A percentile compares a stretch with the other conserved stretches of the same genome.
phyloP scores from a whole-genome alignment of 768 basidiomycete species.

The button mushroom (Agaricus bisporus) region DNA sequence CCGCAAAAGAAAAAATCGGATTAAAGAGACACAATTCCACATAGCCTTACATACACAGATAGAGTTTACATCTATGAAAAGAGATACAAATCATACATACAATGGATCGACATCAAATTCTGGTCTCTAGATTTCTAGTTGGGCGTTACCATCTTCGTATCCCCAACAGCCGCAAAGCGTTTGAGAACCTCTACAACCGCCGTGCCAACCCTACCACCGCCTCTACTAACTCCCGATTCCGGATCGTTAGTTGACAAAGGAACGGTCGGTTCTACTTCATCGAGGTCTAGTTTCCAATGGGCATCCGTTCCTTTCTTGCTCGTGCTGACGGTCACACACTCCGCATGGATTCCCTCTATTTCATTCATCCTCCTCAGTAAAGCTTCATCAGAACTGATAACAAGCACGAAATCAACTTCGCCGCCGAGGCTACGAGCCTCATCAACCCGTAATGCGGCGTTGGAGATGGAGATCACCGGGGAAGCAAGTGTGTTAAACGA shows the following conservation, averaged over 20 bases:
- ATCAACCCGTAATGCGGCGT: constrained; percentile 15
- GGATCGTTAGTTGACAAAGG: neutral
- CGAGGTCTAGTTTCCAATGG: constrained; percentile 51
- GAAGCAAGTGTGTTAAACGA: neutral
- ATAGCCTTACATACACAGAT: no score
- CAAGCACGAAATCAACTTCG: constrained; percentile 56
- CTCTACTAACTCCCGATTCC: constrained; percentile 1
- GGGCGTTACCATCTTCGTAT: neutral
- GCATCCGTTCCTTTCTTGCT: constrained; percentile 75
- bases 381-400: constrained; percentile 73
- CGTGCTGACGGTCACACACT: constrained; percentile 48
- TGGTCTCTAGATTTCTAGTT: neutral
- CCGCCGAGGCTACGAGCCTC: constrained; percentile 23
- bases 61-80: neutral
- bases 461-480: neutral
- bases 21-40: no score
- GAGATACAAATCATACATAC: neutral
- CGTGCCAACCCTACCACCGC: neutral
- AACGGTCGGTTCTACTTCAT: constrained; percentile 13
- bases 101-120: neutral
- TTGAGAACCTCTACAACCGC: constrained; percentile 3
- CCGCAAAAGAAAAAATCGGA: no score
- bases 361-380: constrained; percentile 71
- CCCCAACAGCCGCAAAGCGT: constrained; percentile 2
- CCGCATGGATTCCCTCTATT: constrained; percentile 55